Percentiles rank a stretch among this genome's conserved stretches.
Conservation (phyloP, 768 basidiomycete genomes). For the Clitopilus passeckerianus region DNA sequence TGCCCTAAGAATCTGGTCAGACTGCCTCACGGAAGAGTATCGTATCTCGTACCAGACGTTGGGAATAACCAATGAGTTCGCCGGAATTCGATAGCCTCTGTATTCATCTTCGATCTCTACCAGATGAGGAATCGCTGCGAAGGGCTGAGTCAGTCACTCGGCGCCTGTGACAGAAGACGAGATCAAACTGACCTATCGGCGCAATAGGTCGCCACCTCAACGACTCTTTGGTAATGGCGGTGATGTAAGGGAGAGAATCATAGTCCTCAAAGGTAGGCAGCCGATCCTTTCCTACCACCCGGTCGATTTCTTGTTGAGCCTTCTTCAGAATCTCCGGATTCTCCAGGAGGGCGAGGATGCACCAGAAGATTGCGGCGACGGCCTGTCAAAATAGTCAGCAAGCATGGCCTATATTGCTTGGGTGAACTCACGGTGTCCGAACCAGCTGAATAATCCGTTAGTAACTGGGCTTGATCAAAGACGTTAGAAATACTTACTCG, state of each 20-base stretch:
- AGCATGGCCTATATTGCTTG: too few species aligned
- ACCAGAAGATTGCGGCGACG: constrained; percentile 5
- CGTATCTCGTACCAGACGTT: constrained; percentile 15
- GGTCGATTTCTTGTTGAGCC: constrained; percentile 35
- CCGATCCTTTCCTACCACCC: constrained; percentile 25
- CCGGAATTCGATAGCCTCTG: constrained; percentile 13
- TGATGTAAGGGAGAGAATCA: constrained; percentile 29
- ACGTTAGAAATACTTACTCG: constrained; percentile 9
- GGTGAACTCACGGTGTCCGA: constrained; percentile 21
- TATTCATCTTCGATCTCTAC: constrained; percentile 12
- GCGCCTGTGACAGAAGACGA: neutral
- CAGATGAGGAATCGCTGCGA: constrained; percentile 6
- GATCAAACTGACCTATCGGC: constrained; percentile 16
- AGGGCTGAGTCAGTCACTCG: neutral
- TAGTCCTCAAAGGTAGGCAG: constrained; percentile 34
- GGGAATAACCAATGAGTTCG: constrained; percentile 14
- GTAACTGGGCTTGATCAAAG: neutral
- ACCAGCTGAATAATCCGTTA: constrained; percentile 12
- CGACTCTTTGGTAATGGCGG: constrained; percentile 31
- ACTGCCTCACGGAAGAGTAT: neutral
- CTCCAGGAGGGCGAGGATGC: constrained; percentile 14
- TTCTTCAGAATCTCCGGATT: constrained; percentile 13
- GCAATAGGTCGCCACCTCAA: constrained; percentile 29
- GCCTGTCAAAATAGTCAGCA: neutral
- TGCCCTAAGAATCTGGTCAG: constrained; percentile 21